Evolutionary conservation across 257 asterid genomes (phyloP).

Genomic region (Plantago major): DNA sequence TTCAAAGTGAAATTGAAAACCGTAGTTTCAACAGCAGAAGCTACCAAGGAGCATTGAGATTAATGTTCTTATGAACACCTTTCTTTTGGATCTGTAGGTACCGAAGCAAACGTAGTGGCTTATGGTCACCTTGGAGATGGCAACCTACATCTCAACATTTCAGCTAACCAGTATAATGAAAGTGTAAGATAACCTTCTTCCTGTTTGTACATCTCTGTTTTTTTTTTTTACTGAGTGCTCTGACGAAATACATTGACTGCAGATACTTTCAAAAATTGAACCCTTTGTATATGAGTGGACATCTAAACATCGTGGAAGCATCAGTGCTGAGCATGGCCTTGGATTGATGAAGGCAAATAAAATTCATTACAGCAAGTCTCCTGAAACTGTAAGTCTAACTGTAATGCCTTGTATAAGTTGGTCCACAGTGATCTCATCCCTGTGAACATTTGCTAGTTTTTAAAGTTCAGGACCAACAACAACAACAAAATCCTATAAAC

Average conservation of each 20-base stretch:
- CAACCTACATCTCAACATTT: slow-evolving; percentile 88
- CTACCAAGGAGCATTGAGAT: slow-evolving; percentile 8
- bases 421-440: background rate
- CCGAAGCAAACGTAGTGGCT: slow-evolving; percentile 66
- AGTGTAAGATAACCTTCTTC: slow-evolving; percentile 37
- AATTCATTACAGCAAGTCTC: slow-evolving; percentile 89
- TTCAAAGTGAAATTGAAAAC: background rate
- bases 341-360: slow-evolving; percentile 94
- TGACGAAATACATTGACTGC: slow-evolving; percentile 22
- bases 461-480: background rate
- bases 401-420: background rate
- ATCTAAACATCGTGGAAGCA: slow-evolving; percentile 89
- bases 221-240: slow-evolving; percentile 11
- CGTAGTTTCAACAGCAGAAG: background rate
- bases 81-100: slow-evolving; percentile 33
- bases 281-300: slow-evolving; percentile 99
- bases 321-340: slow-evolving; percentile 96
- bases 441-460: background rate
- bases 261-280: slow-evolving; percentile 76
- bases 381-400: slow-evolving; percentile 63
- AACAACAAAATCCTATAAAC: background rate
- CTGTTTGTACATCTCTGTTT: slow-evolving; percentile 16
- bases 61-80: background rate
- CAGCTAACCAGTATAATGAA: slow-evolving; percentile 61
- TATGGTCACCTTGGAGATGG: slow-evolving; percentile 99